These are phyloP conservation scores for Chaetoceros tenuissimus DNA, from an alignment of 108 stramenopile species.

Conservation along the genomic window DNA sequence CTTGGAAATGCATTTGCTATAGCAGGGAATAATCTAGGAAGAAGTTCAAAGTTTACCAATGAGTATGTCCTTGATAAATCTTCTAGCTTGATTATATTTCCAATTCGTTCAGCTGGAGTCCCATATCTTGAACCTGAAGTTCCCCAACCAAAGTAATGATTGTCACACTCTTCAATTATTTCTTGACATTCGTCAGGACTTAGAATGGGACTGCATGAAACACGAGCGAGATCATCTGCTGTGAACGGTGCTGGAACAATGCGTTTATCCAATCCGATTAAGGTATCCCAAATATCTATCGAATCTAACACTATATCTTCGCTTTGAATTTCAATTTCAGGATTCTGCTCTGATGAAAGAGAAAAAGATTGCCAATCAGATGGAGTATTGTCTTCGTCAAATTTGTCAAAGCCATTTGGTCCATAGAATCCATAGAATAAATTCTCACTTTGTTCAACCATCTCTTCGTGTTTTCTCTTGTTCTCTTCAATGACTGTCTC, in stretches of 20 bases:
- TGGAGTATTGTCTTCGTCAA: conserved; percentile 10
- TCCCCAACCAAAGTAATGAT: conserved; percentile 22
- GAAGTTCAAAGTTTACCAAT: conserved; percentile 22
- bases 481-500: conserved; percentile 2
- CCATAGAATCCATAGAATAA: conserved; percentile 22
- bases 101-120: conserved; percentile 19
- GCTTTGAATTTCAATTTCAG: not conserved
- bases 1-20: conserved; percentile 16
- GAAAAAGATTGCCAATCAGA: conserved; percentile 8
- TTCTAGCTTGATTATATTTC: conserved; percentile 18
- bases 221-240: conserved; percentile 13
- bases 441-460: conserved; percentile 12
- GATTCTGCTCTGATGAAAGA: not conserved
- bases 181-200: conserved; percentile 11
- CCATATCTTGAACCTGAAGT: conserved; percentile 16
- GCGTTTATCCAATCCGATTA: conserved; percentile 8
- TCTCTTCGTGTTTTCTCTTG: not conserved
- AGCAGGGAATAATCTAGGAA: conserved; percentile 20
- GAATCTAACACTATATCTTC: not conserved
- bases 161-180: conserved; percentile 20
- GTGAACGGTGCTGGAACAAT: conserved; percentile 25
- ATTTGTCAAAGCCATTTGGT: conserved; percentile 16
- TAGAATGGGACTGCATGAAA: conserved; percentile 17
- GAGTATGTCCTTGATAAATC: conserved; percentile 15
- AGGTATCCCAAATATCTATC: conserved; percentile 11